Evolutionary conservation across 176 grass and related monocot genomes (phyloP).

Genomic region (Avena insularis): DNA sequence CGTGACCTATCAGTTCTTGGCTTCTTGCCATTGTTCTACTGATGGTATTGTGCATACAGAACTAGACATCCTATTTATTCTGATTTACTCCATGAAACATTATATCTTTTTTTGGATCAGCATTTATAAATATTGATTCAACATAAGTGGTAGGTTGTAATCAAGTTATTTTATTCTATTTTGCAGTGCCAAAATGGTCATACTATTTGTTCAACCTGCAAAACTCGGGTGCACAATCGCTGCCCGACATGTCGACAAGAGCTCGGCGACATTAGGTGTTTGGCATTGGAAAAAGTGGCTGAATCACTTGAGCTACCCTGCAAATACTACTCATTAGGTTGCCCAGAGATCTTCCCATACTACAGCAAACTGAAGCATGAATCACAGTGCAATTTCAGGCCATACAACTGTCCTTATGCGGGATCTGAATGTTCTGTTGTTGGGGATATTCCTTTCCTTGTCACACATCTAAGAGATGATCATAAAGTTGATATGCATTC

Average conservation of each 20-base stretch:
- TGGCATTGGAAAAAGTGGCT: conserved; percentile 97
- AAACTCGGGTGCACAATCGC: conserved; percentile 86
- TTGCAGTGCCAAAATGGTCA: conserved; percentile 97
- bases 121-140: conserved; percentile 25
- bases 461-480: conserved; percentile 84
- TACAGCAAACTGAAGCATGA: conserved; percentile 95
- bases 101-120: neutral
- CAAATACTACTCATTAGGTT: conserved; percentile 77
- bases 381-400: conserved; percentile 83
- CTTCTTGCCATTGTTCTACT: conserved; percentile 3
- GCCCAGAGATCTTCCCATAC: conserved; percentile 82
- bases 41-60: neutral
- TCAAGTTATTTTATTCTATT: neutral
- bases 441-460: conserved; percentile 80
- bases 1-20: neutral
- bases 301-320: conserved; percentile 92
- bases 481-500: conserved; percentile 97
- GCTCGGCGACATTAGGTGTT: conserved; percentile 89
- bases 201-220: conserved; percentile 90
- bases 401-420: conserved; percentile 93
- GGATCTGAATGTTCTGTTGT: conserved; percentile 86
- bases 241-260: conserved; percentile 94
- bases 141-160: neutral
- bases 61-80: neutral
- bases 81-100: conserved; percentile 14